Percentiles rank a stretch among this genome's conserved stretches.
Evolutionary conservation across 2,329 filamentous ascomycete species (phyloP).

Genomic region (Zalaria obscura): DNA sequence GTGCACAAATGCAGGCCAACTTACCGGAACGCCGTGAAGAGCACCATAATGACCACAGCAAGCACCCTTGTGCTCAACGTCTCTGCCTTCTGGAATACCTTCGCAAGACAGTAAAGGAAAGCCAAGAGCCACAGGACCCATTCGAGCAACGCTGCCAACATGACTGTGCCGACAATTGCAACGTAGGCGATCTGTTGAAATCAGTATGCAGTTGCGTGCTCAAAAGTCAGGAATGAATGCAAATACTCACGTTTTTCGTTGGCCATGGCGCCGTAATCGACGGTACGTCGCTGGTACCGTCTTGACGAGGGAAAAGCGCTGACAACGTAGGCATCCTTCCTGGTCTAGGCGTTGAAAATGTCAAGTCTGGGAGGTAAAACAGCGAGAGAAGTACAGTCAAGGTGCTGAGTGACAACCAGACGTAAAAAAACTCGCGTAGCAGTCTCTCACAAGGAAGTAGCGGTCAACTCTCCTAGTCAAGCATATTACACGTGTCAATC

Average conservation of each 20-base stretch:
- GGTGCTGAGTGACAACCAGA: no score
- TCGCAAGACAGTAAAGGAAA: conserved; percentile 79
- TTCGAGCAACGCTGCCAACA: conserved; percentile 75
- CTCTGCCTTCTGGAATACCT: conserved; percentile 81
- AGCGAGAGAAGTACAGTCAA: no score
- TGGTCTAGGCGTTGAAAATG: no score
- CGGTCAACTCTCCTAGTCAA: no score
- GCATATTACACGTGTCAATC: no score
- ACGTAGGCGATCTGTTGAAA: conserved; percentile 64
- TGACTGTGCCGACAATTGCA: conserved; percentile 62
- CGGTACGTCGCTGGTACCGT: not conserved
- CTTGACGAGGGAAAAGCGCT: not conserved
- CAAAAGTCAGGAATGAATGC: conserved; percentile 1
- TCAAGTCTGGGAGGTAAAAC: no score
- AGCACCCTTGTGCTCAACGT: conserved; percentile 71
- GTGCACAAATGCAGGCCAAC: conserved; percentile 8
- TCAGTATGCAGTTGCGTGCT: not conserved
- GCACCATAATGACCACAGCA: conserved; percentile 56
- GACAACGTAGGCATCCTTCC: no score
- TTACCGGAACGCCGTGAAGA: conserved; percentile 66
- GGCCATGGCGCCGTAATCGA: conserved; percentile 23
- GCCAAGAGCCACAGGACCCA: conserved; percentile 94
- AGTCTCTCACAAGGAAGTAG: no score
- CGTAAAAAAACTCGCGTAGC: no score
- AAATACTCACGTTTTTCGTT: conserved; percentile 22